A percentile compares a stretch with the other conserved stretches of the same genome.
Evolutionary conservation across 306 rosid genomes (phyloP).

Genomic region (Morella rubra): DNA sequence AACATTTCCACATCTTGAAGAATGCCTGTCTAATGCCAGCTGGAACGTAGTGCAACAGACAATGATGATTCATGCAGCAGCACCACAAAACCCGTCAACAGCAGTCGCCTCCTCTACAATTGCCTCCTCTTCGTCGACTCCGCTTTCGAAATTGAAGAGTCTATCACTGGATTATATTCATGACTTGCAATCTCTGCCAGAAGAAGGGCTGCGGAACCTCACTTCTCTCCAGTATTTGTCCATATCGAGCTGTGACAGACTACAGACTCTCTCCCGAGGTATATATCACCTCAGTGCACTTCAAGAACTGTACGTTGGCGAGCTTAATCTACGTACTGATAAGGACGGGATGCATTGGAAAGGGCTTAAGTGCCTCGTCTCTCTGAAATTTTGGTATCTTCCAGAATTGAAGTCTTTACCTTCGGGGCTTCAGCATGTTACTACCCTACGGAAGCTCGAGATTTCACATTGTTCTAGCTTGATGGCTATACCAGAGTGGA

Average conservation of each 20-base stretch:
- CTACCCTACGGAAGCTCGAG: too few relatives aligned
- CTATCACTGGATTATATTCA: background rate
- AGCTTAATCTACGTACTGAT: background rate
- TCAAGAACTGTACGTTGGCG: too few relatives aligned
- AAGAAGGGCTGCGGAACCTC: background rate
- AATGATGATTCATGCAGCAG: background rate
- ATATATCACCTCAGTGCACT: too few relatives aligned
- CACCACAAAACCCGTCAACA: background rate
- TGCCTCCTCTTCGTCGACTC: background rate
- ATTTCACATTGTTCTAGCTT: too few relatives aligned
- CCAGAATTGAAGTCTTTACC: conserved; percentile 16
- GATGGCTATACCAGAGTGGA: too few relatives aligned
- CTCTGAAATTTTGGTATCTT: background rate
- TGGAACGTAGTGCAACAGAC: background rate
- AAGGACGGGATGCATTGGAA: conserved; percentile 1
- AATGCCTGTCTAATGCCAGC: background rate
- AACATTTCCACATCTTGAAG: background rate
- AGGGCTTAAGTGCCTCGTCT: background rate
- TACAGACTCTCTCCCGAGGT: too few relatives aligned
- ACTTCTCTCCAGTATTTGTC: background rate
- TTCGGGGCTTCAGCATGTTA: too few relatives aligned
- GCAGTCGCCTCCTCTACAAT: background rate
- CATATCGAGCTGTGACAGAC: too few relatives aligned
- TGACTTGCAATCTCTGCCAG: background rate
- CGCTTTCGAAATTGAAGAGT: background rate